Evolutionary conservation across 148 eudicot genomes (phyloP), one percentile per base, ranked within the genome.

Genomic region (Vaccinium vitisidaea): DNA sequence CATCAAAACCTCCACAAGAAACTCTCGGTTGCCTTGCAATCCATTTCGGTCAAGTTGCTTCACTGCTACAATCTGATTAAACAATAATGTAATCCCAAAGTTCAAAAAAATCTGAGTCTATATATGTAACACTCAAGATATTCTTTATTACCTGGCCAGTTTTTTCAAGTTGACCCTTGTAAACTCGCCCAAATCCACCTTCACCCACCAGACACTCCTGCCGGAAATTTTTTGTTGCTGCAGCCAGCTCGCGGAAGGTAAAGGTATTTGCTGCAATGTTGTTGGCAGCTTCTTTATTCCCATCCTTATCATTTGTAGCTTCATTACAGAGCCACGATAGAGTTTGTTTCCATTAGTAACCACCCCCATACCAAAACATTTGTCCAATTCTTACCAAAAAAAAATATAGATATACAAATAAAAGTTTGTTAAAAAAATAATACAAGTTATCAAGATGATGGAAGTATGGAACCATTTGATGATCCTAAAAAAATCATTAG

Each of bases 111-210:
- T 70, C 4, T 36, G 9, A 83, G 52, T 49, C 43, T 50, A 27
- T 52, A n/a, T 5, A 36, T 19, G 25, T 7, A 83, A 12, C 19
- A 32, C 27, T 30, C 39, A 0, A 0, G 5, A 63, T 21, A 10
- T 48, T 10, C 14, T 30, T 5, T 0, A 56, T 54, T 88, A 92
- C 96, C 93, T 93, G 91, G 55, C 92, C 90, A 21, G 86, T 86
- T 84, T 80, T 88, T 48, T 69, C 87, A 84, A 93, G 86, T 55
- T 80, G 84, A 6, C 96, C 96, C 87, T 86, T 92, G 78, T 93
- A 93, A 80, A 93, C 96, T 80, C 94, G 89, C 77, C 96, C 96
- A 70, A 92, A 93, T 9, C 96, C 93, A 43, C 93, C 94, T 93
- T 93, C 96, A 77, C 96, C 94, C 46, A 93, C 27, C 50, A 93